Conservation (phyloP, 805 yeast species). For the Kodamaea lidongshanica region DNA sequence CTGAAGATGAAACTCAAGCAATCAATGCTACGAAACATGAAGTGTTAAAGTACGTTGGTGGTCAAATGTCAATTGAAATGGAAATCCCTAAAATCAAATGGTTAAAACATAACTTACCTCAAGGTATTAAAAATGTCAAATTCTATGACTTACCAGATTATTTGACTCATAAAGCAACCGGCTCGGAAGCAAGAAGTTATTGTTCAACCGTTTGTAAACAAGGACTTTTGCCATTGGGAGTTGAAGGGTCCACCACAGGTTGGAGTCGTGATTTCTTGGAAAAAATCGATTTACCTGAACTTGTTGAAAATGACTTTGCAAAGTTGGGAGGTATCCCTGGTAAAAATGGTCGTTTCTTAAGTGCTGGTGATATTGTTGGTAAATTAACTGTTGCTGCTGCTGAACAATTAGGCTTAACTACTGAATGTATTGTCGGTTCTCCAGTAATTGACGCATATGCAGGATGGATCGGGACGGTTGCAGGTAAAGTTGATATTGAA, state of each 20-base stretch:
- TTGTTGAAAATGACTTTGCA: conserved; percentile 67
- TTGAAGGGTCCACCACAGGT: conserved; percentile 77
- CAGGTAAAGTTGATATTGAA: conserved; percentile 64
- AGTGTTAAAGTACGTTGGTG: conserved; percentile 88
- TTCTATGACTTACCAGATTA: conserved; percentile 92
- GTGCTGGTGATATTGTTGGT: conserved; percentile 91
- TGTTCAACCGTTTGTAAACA: conserved; percentile 94
- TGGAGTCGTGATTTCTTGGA: conserved; percentile 82
- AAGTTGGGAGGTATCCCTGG: conserved; percentile 81
- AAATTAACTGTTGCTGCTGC: conserved; percentile 63
- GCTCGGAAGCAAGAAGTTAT: conserved; percentile 77
- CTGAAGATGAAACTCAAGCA: conserved; percentile 67
- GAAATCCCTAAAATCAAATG: conserved; percentile 96
- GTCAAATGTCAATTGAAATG: conserved; percentile 97
- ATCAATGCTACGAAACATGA: conserved; percentile 78
- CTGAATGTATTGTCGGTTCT: conserved; percentile 78
- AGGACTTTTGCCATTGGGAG: conserved; percentile 89
- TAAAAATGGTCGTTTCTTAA: conserved; percentile 62
- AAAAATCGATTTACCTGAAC: conserved; percentile 65
- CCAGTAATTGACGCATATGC: conserved; percentile 98
- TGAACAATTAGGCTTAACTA: conserved; percentile 73
- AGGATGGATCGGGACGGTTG: conserved; percentile 98
- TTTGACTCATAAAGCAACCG: conserved; percentile 87
- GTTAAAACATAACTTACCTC: conserved; percentile 81
- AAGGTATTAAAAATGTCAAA: conserved; percentile 51